Percentiles rank a stretch among this genome's conserved stretches.
phyloP scores from a whole-genome alignment of 140 eudicot genomes.

The Stevia rebaudiana region DNA sequence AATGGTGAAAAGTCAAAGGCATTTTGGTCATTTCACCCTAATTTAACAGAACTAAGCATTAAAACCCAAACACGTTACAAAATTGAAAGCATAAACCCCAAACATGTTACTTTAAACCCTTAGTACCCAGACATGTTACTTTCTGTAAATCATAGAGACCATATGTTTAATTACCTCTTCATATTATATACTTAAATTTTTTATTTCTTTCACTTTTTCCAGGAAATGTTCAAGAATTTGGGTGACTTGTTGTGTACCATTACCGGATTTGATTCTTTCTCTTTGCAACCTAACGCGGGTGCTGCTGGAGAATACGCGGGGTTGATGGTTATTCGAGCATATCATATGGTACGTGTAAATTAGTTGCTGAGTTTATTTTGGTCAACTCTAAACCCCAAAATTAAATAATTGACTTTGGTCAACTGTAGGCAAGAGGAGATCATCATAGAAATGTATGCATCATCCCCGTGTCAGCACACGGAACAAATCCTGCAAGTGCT shows the following conservation, averaged over 20 bases:
- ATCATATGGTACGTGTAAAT: conserved; percentile 51
- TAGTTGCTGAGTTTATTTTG: background rate
- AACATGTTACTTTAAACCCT: too few species aligned
- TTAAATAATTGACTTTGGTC: background rate
- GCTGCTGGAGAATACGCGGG: conserved; percentile 97
- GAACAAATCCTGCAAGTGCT: conserved; percentile 95
- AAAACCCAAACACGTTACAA: too few species aligned
- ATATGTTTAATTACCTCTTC: too few species aligned
- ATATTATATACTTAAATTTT: background rate
- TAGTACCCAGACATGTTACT: too few species aligned
- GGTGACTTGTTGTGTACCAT: conserved; percentile 80
- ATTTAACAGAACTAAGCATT: too few species aligned
- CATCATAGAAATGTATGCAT: conserved; percentile 86
- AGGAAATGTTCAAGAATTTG: conserved; percentile 87
- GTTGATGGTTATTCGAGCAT: conserved; percentile 95
- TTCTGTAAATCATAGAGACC: too few species aligned
- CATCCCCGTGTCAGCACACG: conserved; percentile 87
- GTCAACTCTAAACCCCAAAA: background rate
- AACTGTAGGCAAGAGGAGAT: conserved; percentile 79
- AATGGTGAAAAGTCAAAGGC: too few species aligned
- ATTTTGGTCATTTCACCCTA: too few species aligned
- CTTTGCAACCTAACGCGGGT: conserved; percentile 95
- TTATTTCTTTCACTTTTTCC: conserved; percentile 2
- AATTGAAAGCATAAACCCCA: too few species aligned
- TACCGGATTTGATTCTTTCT: conserved; percentile 89